These are phyloP conservation scores for Penicillium canariense DNA, from an alignment of 495 filamentous ascomycete species.

Conservation along the genomic window DNA sequence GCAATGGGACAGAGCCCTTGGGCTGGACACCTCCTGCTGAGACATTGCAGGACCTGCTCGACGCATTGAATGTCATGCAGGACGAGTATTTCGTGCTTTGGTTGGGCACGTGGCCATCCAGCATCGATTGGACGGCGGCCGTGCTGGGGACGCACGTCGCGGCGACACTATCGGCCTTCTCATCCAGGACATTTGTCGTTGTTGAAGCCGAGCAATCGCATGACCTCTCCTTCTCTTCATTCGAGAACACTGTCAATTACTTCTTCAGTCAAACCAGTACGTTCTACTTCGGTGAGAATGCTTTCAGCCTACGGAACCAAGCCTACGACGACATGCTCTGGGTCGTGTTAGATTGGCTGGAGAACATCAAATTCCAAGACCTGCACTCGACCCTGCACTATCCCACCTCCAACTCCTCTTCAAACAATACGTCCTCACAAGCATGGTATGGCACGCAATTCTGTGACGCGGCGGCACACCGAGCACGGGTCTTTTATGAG, in stretches of 20 bases:
- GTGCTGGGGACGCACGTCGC: constrained; percentile 81
- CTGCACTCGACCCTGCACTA: constrained; percentile 64
- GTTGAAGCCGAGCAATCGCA: constrained; percentile 11
- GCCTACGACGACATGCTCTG: constrained; percentile 97
- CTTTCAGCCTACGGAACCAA: constrained; percentile 69
- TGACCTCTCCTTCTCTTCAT: constrained; percentile 39
- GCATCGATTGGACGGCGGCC: constrained; percentile 94
- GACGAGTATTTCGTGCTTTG: constrained; percentile 70
- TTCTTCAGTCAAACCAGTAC: constrained; percentile 73
- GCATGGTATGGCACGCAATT: constrained; percentile 76
- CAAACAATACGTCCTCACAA: constrained; percentile 11
- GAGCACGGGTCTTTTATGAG: constrained; percentile 87
- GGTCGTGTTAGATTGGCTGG: constrained; percentile 93
- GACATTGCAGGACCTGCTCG: constrained; percentile 46
- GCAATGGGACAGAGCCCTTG: constrained; percentile 4
- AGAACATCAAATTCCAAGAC: constrained; percentile 72
- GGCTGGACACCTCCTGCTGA: constrained; percentile 17
- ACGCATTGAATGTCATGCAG: constrained; percentile 73
- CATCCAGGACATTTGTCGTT: constrained; percentile 34
- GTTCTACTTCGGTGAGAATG: constrained; percentile 87
- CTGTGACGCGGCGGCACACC: constrained; percentile 75
- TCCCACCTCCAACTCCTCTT: constrained; percentile 11
- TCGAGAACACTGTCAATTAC: constrained; percentile 74
- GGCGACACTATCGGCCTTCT: constrained; percentile 62
- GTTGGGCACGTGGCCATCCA: constrained; percentile 77